phyloP scores from a whole-genome alignment of 495 filamentous ascomycete genomes.

The Podospora australis region DNA sequence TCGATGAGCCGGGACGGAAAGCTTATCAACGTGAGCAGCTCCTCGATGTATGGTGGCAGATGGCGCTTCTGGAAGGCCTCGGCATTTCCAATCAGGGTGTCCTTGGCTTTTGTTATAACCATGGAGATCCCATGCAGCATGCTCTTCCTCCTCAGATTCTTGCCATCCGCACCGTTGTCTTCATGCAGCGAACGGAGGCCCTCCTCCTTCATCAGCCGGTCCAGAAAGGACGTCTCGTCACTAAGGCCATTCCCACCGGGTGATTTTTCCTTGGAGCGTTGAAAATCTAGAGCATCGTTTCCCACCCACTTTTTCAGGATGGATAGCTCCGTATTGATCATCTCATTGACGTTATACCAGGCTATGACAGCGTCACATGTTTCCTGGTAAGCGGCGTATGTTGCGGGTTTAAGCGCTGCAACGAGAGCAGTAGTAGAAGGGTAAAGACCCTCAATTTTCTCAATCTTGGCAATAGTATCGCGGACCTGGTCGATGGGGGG shows the following conservation, averaged over 20 bases:
- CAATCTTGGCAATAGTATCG: slow-evolving; percentile 81
- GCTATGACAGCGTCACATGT: slow-evolving; percentile 83
- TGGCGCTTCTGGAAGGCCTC: slow-evolving; percentile 82
- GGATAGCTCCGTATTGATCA: slow-evolving; percentile 89
- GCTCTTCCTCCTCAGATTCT: slow-evolving; percentile 53
- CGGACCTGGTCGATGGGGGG: slow-evolving; percentile 77
- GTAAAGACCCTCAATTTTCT: slow-evolving; percentile 77
- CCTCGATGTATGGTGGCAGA: slow-evolving; percentile 93
- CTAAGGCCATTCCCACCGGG: slow-evolving; percentile 59
- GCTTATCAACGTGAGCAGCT: slow-evolving; percentile 90
- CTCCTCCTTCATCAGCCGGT: slow-evolving; percentile 97
- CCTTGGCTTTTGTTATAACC: slow-evolving; percentile 90
- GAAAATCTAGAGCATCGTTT: slow-evolving; percentile 90
- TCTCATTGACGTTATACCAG: slow-evolving; percentile 96
- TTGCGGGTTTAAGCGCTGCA: slow-evolving; percentile 60
- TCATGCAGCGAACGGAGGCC: slow-evolving; percentile 87
- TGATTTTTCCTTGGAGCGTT: slow-evolving; percentile 51
- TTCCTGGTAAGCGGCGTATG: slow-evolving; percentile 65
- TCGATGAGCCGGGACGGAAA: slow-evolving; percentile 94
- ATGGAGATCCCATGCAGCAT: slow-evolving; percentile 76
- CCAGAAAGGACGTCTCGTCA: slow-evolving; percentile 87
- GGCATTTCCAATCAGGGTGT: slow-evolving; percentile 80
- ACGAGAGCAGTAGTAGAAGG: slow-evolving; percentile 71
- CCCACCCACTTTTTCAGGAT: slow-evolving; percentile 94
- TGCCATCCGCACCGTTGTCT: slow-evolving; percentile 39